A percentile compares a stretch with the other conserved stretches of the same genome.
Evolutionary conservation across 805 yeast species (phyloP).

Genomic region (Saccharomycopsis guyanensis): DNA sequence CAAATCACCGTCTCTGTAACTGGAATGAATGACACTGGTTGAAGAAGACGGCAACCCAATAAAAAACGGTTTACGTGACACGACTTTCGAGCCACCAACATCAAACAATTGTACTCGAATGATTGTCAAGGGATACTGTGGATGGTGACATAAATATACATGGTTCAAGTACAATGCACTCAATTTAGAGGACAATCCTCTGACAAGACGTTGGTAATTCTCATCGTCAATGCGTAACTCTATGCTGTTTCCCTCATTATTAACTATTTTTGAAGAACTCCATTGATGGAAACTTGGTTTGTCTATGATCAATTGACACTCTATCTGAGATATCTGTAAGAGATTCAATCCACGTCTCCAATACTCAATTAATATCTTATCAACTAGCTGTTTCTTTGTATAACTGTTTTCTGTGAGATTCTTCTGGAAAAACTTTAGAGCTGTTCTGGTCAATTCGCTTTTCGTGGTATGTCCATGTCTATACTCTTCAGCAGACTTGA

Average conservation of each 20-base stretch:
- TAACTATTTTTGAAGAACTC: conserved; percentile 28
- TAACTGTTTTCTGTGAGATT: neutral
- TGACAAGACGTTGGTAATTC: conserved; percentile 46
- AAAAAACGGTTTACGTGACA: conserved; percentile 55
- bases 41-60: conserved; percentile 62
- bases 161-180: conserved; percentile 51
- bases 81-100: conserved; percentile 33
- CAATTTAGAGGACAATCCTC: conserved; percentile 39
- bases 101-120: conserved; percentile 68
- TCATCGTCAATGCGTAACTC: conserved; percentile 29
- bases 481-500: conserved; percentile 10
- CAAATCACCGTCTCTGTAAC: conserved; percentile 32
- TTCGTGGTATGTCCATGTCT: conserved; percentile 2
- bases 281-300: conserved; percentile 38
- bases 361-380: conserved; percentile 38
- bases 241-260: conserved; percentile 25
- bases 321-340: conserved; percentile 63
- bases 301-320: conserved; percentile 56
- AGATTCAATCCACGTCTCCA: conserved; percentile 55
- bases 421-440: conserved; percentile 5
- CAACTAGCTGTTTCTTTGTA: conserved; percentile 32
- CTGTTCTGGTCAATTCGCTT: conserved; percentile 4
- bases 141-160: conserved; percentile 60
- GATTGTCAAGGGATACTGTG: conserved; percentile 49
- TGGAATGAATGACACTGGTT: conserved; percentile 55